Percentiles rank a stretch among this genome's conserved stretches.
Evolutionary conservation across 805 yeast genomes (phyloP).

Genomic region (Saturnispora galanensis): DNA sequence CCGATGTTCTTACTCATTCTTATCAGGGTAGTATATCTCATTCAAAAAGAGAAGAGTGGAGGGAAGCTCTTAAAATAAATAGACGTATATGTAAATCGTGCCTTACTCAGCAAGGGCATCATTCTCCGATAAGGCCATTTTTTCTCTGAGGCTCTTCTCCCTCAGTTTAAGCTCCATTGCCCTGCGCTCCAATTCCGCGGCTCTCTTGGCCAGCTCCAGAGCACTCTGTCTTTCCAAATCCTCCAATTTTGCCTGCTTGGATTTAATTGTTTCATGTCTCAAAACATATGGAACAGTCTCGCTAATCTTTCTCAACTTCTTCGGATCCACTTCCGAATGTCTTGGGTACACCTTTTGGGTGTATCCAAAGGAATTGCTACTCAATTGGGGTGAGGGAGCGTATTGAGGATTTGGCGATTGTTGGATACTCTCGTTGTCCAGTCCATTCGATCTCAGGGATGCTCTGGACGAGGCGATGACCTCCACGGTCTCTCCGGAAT

Average conservation of each 20-base stretch:
- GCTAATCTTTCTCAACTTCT: conserved; percentile 64
- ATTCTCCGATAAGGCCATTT: not conserved
- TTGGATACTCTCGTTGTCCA: too few relatives aligned
- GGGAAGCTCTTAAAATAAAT: too few relatives aligned
- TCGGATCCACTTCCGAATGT: conserved; percentile 33
- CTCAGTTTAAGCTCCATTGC: conserved; percentile 63
- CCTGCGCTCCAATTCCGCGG: conserved; percentile 65
- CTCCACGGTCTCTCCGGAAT: too few relatives aligned
- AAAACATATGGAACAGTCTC: conserved; percentile 81
- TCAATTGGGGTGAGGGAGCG: conserved; percentile 16
- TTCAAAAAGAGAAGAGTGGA: not conserved
- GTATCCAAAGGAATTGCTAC: not conserved
- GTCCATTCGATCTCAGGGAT: too few relatives aligned
- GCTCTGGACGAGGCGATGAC: too few relatives aligned
- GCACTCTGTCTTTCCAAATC: conserved; percentile 74
- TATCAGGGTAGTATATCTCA: not conserved
- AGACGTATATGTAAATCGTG: not conserved
- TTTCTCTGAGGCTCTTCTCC: conserved; percentile 44
- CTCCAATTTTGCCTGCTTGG: conserved; percentile 69
- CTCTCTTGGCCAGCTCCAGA: conserved; percentile 58
- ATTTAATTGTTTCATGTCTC: conserved; percentile 64
- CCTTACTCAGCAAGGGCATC: not conserved
- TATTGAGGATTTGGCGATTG: too few relatives aligned
- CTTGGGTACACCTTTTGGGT: conserved; percentile 1
- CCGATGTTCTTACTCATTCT: not conserved